Base-by-base conservation (phyloP, 164 flowering plant species). In the Macadamia integrifolia region DNA sequence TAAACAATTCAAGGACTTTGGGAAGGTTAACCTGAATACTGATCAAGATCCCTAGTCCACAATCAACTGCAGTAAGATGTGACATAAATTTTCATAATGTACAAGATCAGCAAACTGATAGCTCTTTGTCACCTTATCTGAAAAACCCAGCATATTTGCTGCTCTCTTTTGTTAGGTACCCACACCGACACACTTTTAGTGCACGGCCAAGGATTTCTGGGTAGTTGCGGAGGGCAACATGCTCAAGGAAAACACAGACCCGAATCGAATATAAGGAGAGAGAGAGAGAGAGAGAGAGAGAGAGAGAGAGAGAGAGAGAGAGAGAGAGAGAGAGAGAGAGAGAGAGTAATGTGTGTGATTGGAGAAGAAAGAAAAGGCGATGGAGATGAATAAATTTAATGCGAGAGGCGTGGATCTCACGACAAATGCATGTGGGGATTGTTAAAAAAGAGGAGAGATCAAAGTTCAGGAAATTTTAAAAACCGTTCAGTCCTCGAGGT, bases 361-460 rank as follows among this genome's bases (percentile, higher is more conserved):
- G 61, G 52, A 66, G 35, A 66, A 66, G 61, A 32, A 65, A 18
- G 12, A 8, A 29, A 56, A 55, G 31, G 8, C 30, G 18, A 66
- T 13, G n/a, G n/a, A n/a, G n/a, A 50, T 50, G 55, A 28, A 14
- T 23, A 60, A 60, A 9, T 60, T 9, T 14, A 60, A 31, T 60
- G 17, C 50, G 62, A 43, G 69, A 58, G 15, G 43, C 32, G 55
- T 53, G 62, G 69, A 66, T 66, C 69, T 58, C 62, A 42, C 40
- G 69, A 58, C 69, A 66, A 44, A 10, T 1, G 56, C 64, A 59
- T 59, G 64, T 59, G 57, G 57, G 11, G 46, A 44, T 40, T n/a
- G n/a, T n/a, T n/a, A 17, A 9, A 46, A 31, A 28, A 10, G 8
- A 42, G 32, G 43, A 9, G 15, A 18, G 53, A 43, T 7, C 1